Percentiles rank a stretch among this genome's conserved stretches.
phyloP scores from a whole-genome alignment of 1,284 basidiomycete species.

The Trichosporon coremiiforme region DNA sequence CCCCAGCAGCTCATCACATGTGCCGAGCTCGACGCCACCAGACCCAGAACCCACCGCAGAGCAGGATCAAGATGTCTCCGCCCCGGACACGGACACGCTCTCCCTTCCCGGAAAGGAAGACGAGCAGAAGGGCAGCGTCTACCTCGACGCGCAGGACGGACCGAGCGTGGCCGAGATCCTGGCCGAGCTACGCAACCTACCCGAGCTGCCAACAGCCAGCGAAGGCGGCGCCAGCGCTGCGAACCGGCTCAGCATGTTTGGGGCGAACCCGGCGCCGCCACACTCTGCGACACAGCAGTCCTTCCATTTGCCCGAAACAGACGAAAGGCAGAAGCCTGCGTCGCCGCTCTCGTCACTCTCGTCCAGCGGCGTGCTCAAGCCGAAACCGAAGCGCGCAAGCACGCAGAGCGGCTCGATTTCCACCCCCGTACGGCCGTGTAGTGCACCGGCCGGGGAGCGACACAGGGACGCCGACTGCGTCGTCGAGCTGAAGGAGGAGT shows the following conservation, averaged over 20 bases:
- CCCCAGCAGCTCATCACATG: background rate
- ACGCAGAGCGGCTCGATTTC: background rate
- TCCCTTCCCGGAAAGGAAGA: conserved; percentile 5
- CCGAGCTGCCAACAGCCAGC: conserved; percentile 29
- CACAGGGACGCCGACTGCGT: conserved; percentile 37
- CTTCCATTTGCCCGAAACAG: background rate
- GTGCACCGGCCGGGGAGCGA: conserved; percentile 15
- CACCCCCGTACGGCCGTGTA: conserved; percentile 5
- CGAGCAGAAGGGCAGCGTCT: conserved; percentile 36
- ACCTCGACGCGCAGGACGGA: conserved; percentile 45
- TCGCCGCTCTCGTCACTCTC: background rate
- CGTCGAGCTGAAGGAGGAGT: conserved; percentile 50
- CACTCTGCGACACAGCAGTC: background rate
- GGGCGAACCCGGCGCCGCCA: background rate
- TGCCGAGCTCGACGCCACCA: background rate
- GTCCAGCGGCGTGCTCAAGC: conserved; percentile 15
- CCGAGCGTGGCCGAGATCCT: conserved; percentile 42
- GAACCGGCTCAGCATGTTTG: background rate
- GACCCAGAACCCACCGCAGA: background rate
- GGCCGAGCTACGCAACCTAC: conserved; percentile 42
- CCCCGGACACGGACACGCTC: conserved; percentile 10
- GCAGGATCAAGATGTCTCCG: background rate
- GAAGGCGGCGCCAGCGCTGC: background rate
- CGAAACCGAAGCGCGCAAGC: conserved; percentile 9
- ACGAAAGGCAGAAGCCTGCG: background rate